These are phyloP conservation scores for Colletotrichum tropicicola DNA, from an alignment of 2,329 filamentous ascomycete species.

Conservation along the genomic window DNA sequence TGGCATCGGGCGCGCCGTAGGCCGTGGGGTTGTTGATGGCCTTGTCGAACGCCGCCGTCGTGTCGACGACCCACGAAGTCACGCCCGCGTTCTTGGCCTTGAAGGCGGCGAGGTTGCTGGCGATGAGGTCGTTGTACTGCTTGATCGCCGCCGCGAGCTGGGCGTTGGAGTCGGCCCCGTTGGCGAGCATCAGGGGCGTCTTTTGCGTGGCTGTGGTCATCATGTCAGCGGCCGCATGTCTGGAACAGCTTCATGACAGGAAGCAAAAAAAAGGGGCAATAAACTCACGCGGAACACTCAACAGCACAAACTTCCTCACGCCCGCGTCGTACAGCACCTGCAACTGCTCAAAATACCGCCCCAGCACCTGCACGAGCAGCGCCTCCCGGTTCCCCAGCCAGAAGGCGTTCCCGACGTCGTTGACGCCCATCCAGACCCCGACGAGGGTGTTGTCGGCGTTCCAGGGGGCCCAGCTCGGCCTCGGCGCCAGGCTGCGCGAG, in stretches of 20 bases:
- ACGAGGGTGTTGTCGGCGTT: slow-evolving; percentile 53
- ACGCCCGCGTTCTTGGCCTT: slow-evolving; percentile 42
- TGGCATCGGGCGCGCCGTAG: slow-evolving; percentile 52
- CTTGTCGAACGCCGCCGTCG: slow-evolving; percentile 48
- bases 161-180: slow-evolving; percentile 35
- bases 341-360: slow-evolving; percentile 51
- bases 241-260: too few relatives aligned
- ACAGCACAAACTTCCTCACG: slow-evolving; percentile 55
- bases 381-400: slow-evolving; percentile 37
- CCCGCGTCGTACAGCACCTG: slow-evolving; percentile 54
- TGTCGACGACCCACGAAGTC: slow-evolving; percentile 48
- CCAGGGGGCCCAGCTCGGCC: slow-evolving; percentile 49
- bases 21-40: slow-evolving; percentile 50
- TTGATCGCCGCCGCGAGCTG: slow-evolving; percentile 44
- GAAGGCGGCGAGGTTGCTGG: slow-evolving; percentile 41
- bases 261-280: neutral
- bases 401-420: slow-evolving; percentile 62
- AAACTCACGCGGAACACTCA: slow-evolving; percentile 53
- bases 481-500: slow-evolving; percentile 38
- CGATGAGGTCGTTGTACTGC: slow-evolving; percentile 47
- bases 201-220: slow-evolving; percentile 46
- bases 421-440: slow-evolving; percentile 64
- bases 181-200: slow-evolving; percentile 43
- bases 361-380: slow-evolving; percentile 48
- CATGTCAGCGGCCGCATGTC: neutral